These are phyloP conservation scores for Fusarium sp. DNA, from an alignment of 2,329 filamentous ascomycete genomes.

Conservation along the genomic window DNA sequence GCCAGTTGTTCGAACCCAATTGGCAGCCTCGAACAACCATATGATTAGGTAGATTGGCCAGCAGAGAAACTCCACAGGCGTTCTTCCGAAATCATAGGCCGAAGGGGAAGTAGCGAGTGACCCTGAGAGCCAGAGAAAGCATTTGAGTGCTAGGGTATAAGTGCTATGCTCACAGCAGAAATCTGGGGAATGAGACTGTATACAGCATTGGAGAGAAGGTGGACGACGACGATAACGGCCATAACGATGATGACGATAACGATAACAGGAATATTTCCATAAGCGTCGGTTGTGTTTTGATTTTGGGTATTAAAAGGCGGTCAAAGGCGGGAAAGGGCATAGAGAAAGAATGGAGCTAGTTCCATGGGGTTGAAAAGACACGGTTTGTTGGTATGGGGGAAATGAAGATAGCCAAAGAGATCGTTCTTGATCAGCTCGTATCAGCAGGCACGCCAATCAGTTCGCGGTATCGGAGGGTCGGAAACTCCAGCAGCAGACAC, in stretches of 20 bases:
- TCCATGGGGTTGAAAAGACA: slow-evolving; percentile 7
- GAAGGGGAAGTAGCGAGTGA: neutral
- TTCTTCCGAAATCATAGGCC: neutral
- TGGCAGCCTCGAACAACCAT: slow-evolving; percentile 61
- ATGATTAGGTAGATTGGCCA: slow-evolving; percentile 25
- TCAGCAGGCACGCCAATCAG: slow-evolving; percentile 6
- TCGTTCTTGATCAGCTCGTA: slow-evolving; percentile 20
- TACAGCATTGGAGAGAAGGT: neutral
- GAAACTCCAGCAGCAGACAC: neutral
- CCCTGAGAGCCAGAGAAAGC: neutral
- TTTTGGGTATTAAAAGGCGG: slow-evolving; percentile 26
- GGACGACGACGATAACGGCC: slow-evolving; percentile 22
- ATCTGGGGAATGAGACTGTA: slow-evolving; percentile 27
- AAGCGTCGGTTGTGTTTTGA: slow-evolving; percentile 16
- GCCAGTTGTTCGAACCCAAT: slow-evolving; percentile 70
- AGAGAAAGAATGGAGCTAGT: slow-evolving; percentile 15
- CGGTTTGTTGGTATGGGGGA: slow-evolving; percentile 2
- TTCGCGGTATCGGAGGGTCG: slow-evolving; percentile 17
- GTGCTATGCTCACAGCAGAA: slow-evolving; percentile 11
- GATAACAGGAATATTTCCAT: slow-evolving; percentile 19
- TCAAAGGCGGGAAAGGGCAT: slow-evolving; percentile 15
- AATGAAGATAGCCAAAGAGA: slow-evolving; percentile 34
- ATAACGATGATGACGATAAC: slow-evolving; percentile 37
- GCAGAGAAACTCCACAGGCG: neutral
- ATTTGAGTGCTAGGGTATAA: neutral